A percentile compares a stretch with the other conserved stretches of the same genome.
Evolutionary conservation across 768 basidiomycete species (phyloP).

Genomic region (Russula sp.): DNA sequence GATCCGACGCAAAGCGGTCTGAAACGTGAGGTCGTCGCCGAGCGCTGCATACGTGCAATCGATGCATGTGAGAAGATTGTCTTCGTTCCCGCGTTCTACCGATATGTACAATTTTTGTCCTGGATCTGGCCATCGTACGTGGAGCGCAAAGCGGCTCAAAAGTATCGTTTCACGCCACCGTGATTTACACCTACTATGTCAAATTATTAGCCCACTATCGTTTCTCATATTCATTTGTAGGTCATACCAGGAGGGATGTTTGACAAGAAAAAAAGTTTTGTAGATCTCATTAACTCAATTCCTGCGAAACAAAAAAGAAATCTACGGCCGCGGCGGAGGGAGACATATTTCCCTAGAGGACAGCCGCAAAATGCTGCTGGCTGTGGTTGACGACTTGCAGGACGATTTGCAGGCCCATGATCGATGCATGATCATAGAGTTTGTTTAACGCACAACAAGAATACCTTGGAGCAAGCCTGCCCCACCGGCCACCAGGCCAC

Average conservation of each 20-base stretch:
- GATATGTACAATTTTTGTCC: constrained; percentile 48
- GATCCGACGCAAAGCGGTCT: constrained; percentile 55
- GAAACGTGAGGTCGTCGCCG: constrained; percentile 52
- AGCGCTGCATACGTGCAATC: constrained; percentile 49
- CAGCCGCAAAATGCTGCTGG: too few relatives aligned
- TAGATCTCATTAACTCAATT: neutral
- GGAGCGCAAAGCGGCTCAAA: constrained; percentile 50
- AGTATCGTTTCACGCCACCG: constrained; percentile 47
- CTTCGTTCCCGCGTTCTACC: constrained; percentile 46
- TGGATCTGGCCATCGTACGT: constrained; percentile 56
- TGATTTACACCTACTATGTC: neutral
- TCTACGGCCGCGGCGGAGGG: neutral
- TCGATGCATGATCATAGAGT: neutral
- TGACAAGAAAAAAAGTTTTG: neutral
- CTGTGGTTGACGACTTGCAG: too few relatives aligned
- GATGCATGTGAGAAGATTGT: constrained; percentile 51
- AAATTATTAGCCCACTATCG: neutral
- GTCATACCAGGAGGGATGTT: neutral
- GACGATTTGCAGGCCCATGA: neutral
- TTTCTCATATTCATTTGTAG: neutral
- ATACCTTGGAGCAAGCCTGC: neutral
- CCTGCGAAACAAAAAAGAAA: neutral
- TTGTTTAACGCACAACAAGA: neutral
- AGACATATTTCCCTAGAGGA: neutral
- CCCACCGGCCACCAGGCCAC: neutral